Base-by-base conservation (phyloP, 208 protist genomes). In the Leishmania martiniquensis region DNA sequence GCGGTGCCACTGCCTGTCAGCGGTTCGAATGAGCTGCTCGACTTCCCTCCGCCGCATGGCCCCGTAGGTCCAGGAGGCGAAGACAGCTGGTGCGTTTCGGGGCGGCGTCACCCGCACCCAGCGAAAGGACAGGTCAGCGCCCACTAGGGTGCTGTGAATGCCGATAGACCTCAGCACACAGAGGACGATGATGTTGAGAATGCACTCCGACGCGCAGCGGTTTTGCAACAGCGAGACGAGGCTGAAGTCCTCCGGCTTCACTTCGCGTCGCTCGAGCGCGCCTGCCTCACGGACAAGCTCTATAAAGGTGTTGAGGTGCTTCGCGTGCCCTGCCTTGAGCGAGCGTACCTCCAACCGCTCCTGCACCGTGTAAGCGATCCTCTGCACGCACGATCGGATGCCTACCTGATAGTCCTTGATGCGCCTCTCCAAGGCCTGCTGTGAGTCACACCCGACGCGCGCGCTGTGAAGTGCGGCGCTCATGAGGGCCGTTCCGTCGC, bases 121-220 rank as follows among this genome's bases (percentile, higher is more conserved):
- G 1, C 83, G 80, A 68, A 80, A 87, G 25, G 81, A 37, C 25
- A 87, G 72, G 42, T 89, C 80, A 39, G 60, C 70, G 29, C 85
- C 90, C 7, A 85, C 85, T n/a, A 94, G n/a, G 42, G 77, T 80
- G 74, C 86, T 82, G 37, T 76, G 42, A 17, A 87, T 52, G 7
- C 69, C 75, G 6, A 87, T 29, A 22, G 76, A 73, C 45, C 59
- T n/a, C 55, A 94, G 82, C 29, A 87, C 72, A 1, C 87, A 44
- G 15, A 79, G 45, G 15, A 94, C 68, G 52, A 91, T 37, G 34
- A 86, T 49, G 59, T 94, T 94, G 5, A 94, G 78, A 3, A 94
- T 45, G 70, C 86, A 83, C 62, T 86, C 83, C 51, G 87, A 89
- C 0, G 81, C 80, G 37, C 80, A 72, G 29, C 54, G 66, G 29